These are phyloP conservation scores for Kickxella alabastrina DNA, from an alignment of 192 early-diverging fungal genomes.

Conservation along the genomic window DNA sequence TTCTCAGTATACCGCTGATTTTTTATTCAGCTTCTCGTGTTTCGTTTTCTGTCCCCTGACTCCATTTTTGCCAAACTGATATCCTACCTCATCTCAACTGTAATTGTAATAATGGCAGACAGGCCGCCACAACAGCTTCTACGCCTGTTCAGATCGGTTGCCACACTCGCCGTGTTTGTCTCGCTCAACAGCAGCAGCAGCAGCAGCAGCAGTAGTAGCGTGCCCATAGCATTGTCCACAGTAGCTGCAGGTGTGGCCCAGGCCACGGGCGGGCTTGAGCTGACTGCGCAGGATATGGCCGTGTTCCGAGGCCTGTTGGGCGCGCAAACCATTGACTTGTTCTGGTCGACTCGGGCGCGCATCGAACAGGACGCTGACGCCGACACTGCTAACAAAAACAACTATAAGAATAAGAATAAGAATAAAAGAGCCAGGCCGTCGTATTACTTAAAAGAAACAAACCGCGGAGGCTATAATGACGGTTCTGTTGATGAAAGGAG, in stretches of 20 bases:
- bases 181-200: background rate
- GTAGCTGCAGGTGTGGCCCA: constrained; percentile 2
- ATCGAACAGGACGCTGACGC: background rate
- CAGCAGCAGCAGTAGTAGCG: background rate
- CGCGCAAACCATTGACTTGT: constrained; percentile 8
- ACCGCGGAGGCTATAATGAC: no score
- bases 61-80: no score
- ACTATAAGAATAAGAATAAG: background rate
- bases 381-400: background rate
- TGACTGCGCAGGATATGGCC: constrained; percentile 14
- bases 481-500: no score
- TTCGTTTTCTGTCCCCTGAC: no score
- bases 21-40: no score
- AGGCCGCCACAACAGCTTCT: background rate
- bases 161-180: constrained; percentile 23
- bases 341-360: constrained; percentile 2
- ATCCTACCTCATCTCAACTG: no score
- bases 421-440: background rate
- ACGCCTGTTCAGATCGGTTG: constrained; percentile 19
- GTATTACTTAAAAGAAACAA: no score
- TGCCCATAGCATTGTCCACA: constrained; percentile 6
- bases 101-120: background rate
- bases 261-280: background rate
- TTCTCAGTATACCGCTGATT: no score
- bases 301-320: constrained; percentile 16